These are phyloP conservation scores for Orbilia blumenaviensis DNA, from an alignment of 2,329 filamentous ascomycete genomes.

Conservation along the genomic window DNA sequence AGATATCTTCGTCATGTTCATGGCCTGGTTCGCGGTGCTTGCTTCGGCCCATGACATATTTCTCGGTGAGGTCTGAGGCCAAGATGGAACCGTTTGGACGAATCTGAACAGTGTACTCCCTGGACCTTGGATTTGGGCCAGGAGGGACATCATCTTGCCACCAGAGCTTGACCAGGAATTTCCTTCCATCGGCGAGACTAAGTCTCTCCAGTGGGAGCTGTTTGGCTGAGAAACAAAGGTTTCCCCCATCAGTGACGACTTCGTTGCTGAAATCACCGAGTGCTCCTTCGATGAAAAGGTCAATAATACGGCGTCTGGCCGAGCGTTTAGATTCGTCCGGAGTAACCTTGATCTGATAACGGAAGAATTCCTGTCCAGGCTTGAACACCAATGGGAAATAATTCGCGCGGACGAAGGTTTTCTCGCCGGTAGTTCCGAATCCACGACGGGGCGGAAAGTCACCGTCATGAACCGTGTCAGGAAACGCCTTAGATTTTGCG, in stretches of 20 bases:
- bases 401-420: constrained; percentile 25
- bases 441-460: constrained; percentile 34
- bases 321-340: constrained; percentile 23
- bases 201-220: constrained; percentile 20
- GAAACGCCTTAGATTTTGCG: neutral
- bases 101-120: constrained; percentile 9
- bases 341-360: constrained; percentile 20
- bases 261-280: neutral
- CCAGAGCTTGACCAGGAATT: constrained; percentile 25
- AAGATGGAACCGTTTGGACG: neutral
- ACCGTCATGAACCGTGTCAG: neutral
- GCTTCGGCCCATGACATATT: constrained; percentile 22
- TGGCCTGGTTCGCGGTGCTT: constrained; percentile 13
- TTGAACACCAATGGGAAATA: constrained; percentile 28
- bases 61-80: constrained; percentile 7
- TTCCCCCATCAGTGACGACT: constrained; percentile 33
- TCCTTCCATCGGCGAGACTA: neutral
- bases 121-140: neutral
- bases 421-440: constrained; percentile 24
- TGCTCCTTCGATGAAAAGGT: constrained; percentile 23
- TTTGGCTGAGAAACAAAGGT: neutral
- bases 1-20: neutral
- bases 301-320: constrained; percentile 13
- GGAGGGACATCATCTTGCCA: constrained; percentile 21
- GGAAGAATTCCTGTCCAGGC: neutral